Conservation (phyloP, 2,329 filamentous ascomycete genomes). For the Dactylella cylindrospora region DNA sequence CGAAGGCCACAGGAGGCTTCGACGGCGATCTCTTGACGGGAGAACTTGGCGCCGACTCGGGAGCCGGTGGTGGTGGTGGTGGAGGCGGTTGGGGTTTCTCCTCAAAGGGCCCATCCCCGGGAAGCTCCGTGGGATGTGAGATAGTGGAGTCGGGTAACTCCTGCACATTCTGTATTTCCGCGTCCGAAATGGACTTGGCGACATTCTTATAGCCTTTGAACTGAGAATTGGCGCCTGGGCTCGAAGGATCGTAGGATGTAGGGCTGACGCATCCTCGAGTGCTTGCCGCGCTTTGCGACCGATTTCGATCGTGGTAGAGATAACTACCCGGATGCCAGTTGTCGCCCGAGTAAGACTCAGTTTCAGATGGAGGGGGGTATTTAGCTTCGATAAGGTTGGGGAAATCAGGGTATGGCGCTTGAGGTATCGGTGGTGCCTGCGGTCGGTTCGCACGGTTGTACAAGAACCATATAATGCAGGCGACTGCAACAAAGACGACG, state of each 20-base stretch:
- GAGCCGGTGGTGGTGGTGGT: conserved; percentile 12
- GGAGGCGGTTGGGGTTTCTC: conserved; percentile 16
- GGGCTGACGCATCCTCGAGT: conserved; percentile 23
- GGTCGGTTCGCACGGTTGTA: conserved; percentile 8
- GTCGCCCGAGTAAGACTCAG: conserved; percentile 31
- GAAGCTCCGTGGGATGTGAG: conserved; percentile 26
- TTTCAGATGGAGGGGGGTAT: conserved; percentile 33
- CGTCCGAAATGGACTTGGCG: conserved; percentile 2
- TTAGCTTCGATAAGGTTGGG: conserved; percentile 37
- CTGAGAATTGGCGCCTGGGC: no score
- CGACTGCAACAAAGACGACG: conserved; percentile 5
- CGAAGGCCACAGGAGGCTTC: conserved; percentile 6
- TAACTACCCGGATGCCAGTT: conserved; percentile 41
- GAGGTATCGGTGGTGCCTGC: conserved; percentile 26
- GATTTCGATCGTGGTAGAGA: conserved; percentile 29
- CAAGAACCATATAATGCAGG: conserved; percentile 6
- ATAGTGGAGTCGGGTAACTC: conserved; percentile 18
- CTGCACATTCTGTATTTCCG: conserved; percentile 11
- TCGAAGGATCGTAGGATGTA: conserved; percentile 1
- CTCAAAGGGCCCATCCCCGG: conserved; percentile 31
- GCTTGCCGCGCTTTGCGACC: conserved; percentile 23
- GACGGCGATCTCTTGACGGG: background rate
- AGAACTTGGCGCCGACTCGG: background rate
- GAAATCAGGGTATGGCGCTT: conserved; percentile 28
- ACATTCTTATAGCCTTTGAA: no score